Conservation (phyloP, 495 filamentous ascomycete genomes). For the Staphylotrichum longicolle region DNA sequence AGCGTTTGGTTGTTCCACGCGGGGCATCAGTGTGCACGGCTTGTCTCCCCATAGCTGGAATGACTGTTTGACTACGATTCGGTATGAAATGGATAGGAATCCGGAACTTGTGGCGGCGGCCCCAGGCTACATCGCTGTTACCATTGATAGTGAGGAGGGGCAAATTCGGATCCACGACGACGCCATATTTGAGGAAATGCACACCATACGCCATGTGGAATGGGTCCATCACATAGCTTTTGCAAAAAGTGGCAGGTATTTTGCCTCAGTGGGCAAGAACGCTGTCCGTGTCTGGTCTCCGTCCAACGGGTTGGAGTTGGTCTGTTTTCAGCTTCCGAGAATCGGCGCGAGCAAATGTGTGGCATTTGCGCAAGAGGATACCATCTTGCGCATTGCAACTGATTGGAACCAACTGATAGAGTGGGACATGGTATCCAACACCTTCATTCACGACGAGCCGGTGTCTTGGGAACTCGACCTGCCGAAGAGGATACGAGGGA, state of each 20-base stretch:
- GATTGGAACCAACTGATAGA: constrained; percentile 24
- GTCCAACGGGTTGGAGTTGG: constrained; percentile 17
- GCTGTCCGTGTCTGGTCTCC: constrained; percentile 30
- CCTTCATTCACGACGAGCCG: constrained; percentile 14
- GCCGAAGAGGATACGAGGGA: constrained; percentile 20
- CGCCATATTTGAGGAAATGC: constrained; percentile 17
- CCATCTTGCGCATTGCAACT: constrained; percentile 23
- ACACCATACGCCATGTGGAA: constrained; percentile 26
- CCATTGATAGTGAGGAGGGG: background rate
- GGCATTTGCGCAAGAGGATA: constrained; percentile 24
- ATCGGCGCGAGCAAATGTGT: constrained; percentile 19
- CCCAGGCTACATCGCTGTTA: constrained; percentile 4
- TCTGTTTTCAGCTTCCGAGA: constrained; percentile 19
- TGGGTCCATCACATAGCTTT: constrained; percentile 21
- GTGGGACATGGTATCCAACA: constrained; percentile 28
- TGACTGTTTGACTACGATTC: constrained; percentile 31
- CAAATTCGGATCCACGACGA: constrained; percentile 27
- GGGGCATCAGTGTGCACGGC: constrained; percentile 26
- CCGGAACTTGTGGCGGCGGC: constrained; percentile 7
- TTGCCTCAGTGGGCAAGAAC: constrained; percentile 24
- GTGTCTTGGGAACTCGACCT: constrained; percentile 27
- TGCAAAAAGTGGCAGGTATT: constrained; percentile 15
- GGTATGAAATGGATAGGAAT: constrained; percentile 20
- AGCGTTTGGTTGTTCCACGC: constrained; percentile 20
- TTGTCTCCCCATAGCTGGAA: constrained; percentile 28